Evolutionary conservation across 129 eudicot genomes (phyloP).

Genomic region (Dittrichia graveolens): DNA sequence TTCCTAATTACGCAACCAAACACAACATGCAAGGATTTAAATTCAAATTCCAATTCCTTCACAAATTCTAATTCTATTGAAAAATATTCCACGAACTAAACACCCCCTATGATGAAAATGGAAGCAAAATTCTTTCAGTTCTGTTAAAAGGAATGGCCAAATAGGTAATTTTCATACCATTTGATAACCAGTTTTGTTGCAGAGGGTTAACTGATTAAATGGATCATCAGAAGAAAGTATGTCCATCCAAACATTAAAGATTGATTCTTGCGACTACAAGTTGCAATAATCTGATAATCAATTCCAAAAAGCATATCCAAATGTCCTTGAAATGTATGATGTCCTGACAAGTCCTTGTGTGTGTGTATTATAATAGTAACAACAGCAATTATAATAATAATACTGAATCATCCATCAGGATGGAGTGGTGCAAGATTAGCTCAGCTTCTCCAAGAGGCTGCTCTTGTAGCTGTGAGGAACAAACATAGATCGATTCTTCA

Average conservation of each 20-base stretch:
- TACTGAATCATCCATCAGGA: conserved; percentile 47
- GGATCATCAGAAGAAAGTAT: background rate
- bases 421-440: conserved; percentile 98
- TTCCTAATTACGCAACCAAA: no score
- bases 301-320: background rate
- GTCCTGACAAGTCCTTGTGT: background rate
- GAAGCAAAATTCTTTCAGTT: background rate
- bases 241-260: background rate
- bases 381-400: no score
- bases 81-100: no score
- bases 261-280: background rate
- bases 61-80: no score
- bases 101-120: background rate
- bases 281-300: background rate
- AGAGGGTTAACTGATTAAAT: background rate
- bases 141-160: background rate
- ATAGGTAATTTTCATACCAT: no score
- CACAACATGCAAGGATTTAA: no score
- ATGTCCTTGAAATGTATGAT: background rate
- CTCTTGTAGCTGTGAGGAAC: conserved; percentile 89
- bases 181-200: background rate
- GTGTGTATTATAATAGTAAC: no score
- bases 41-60: no score
- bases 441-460: conserved; percentile 95
- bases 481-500: conserved; percentile 63